Evolutionary conservation across 1,284 basidiomycete genomes (phyloP), one percentile per base, ranked within the genome.

Genomic region (Malassezia caprae): DNA sequence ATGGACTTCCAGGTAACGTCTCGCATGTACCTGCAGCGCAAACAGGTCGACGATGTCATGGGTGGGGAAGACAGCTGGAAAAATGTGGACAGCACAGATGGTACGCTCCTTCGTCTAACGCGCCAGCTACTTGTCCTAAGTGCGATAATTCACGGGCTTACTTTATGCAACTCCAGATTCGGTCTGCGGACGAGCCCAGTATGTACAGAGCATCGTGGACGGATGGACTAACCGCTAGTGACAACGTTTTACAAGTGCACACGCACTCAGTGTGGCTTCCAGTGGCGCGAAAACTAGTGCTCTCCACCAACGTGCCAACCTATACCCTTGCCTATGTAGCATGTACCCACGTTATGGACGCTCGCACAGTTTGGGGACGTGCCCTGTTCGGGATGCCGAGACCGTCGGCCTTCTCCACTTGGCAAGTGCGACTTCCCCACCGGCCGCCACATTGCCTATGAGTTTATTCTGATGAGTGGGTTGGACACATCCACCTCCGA

Each of bases 141-240:
- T 98, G 93, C 76, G 90, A 94, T 69, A 81, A 87, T 68, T 81
- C 82, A 35, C 79, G 84, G 53, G 90, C 93, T 7, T 96, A 93
- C 77, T 98, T 88, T 76, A 89, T 91, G 76, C 90, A 96, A 77
- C 78, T 96, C 17, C 93, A 98, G 76, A 98, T 96, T 63, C 79
- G 93, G 31, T 91, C 88, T 66, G 93, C 93, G 0, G 73, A 74
- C 59, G 67, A 73, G 55, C 69, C 72, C 0, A 73, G 71, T 73
- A 64, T 59, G 69, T 71, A 31, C 17, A 19, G 4, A 8, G 15
- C 46, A 3, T n/a, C 24, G 6, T 23, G 39, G 2, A 27, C 31
- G 8, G 17, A 11, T 6, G 8, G 1, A 15, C 42, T 48, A 43
- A 24, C 47, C 15, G 7, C 4, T 56, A 70, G 68, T 71, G 69